Base-by-base conservation (phyloP, 192 early-diverging fungal species). In the Umbelopsis ramanniana region DNA sequence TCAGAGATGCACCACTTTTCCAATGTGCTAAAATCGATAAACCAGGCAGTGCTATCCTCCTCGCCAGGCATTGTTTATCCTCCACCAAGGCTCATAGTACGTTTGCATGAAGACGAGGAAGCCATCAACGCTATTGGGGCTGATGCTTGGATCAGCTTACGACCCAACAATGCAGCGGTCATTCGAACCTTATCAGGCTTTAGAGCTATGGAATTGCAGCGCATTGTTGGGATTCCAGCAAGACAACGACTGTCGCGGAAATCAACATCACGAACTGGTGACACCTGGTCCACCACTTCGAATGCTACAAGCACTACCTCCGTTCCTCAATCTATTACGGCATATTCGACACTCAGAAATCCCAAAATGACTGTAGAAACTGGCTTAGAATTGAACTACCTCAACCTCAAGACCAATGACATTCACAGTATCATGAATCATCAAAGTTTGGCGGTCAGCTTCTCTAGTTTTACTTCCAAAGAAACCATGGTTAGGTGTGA, bases 61-160 rank as follows among this genome's bases (percentile, higher is more conserved):
- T 94, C 94, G 14, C 94, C 94, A 4, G 84, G 88, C 46, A 90
- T 97, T 35, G 76, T 76, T 47, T 93, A 93, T 72, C 93, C 95
- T 22, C 88, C 89, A 35, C 95, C 95, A 4, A 89, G 92, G 73
- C 82, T 94, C 38, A 82, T 97, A 37, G 75, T 84, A 15, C 74
- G 86, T 43, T 81, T 90, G 74, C 81, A 83, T 26, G 79, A 90
- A 26, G 87, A 89, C 40, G 91, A 92, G 66, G 68, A 67, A 12
- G 46, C 69, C 8, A 76, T 76, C 6, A 35, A 72, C 40, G 67
- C 74, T 24, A 70, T 80, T 7, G 69, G 68, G 3, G 69, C 33
- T 35, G 53, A 72, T 22, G 72, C 72, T 1, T 74, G 72, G 46
- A 52, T 54, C 9, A 35, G 35, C 33, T 46, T 69, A 45, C 35